These are phyloP conservation scores for Sanghuangporus weigelae DNA, from an alignment of 1,284 basidiomycete genomes.

Conservation along the genomic window DNA sequence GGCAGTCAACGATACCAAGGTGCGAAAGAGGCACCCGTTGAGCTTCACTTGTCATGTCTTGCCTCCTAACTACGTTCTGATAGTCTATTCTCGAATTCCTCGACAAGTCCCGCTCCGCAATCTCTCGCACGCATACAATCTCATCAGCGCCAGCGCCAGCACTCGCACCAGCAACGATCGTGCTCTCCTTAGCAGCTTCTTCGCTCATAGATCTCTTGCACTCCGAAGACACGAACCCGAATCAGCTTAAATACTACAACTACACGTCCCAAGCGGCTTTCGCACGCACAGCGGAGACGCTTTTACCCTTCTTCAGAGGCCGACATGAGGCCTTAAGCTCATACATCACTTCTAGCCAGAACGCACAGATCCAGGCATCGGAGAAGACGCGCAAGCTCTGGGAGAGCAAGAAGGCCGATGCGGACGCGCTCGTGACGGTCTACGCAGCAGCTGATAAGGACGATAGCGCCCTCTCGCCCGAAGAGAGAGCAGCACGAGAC, in stretches of 20 bases:
- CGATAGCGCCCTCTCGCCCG: constrained; percentile 31
- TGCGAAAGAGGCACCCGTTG: constrained; percentile 26
- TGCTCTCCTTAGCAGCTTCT: constrained; percentile 52
- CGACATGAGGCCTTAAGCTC: constrained; percentile 48
- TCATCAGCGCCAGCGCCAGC: constrained; percentile 70
- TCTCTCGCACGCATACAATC: constrained; percentile 62
- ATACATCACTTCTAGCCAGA: constrained; percentile 48
- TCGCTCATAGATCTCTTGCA: constrained; percentile 65
- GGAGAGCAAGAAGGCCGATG: constrained; percentile 46
- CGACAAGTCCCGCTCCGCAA: constrained; percentile 70
- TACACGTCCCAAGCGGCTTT: constrained; percentile 46
- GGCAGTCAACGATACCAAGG: constrained; percentile 72
- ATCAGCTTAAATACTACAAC: constrained; percentile 44
- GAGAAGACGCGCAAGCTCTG: constrained; percentile 58
- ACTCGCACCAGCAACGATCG: constrained; percentile 77
- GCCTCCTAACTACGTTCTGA: background rate
- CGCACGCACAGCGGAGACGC: constrained; percentile 32
- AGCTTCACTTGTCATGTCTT: constrained; percentile 9
- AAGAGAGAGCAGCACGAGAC: constrained; percentile 27
- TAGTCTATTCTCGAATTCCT: constrained; percentile 78
- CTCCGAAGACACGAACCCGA: constrained; percentile 47
- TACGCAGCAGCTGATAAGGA: constrained; percentile 40
- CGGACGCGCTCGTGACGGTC: constrained; percentile 40
- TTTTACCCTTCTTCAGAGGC: constrained; percentile 42
- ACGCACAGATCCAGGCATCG: constrained; percentile 43